Evolutionary conservation across 1,139 yeast species (phyloP), one percentile per base, ranked within the genome.

Genomic region (Geotrichum klebahnii): DNA sequence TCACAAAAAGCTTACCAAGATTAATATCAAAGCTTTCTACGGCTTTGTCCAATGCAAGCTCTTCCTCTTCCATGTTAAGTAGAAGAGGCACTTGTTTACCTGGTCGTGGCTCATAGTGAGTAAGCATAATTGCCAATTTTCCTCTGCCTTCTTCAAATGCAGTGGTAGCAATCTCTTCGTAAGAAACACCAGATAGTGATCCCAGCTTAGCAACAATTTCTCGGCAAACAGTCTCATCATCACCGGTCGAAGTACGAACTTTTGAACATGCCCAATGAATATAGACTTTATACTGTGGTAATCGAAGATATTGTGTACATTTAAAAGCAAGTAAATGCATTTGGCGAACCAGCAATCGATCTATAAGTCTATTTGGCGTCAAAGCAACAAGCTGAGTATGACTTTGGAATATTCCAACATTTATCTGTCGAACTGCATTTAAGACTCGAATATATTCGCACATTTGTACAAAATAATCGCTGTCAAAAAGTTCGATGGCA

Each of bases 141-240:
- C 76, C 66, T 32, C 97, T 73, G 1, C 98, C 98, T 65, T 92
- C 97, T 57, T 84, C 83, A 60, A 77, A 81, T 0, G 97, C 96
- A 23, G 79, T 74, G 16, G 75, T 73, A 0, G 94, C 81, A 33
- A 92, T 79, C 38, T 76, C 72, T 9, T 80, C 80, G 60, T 82
- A 81, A 0, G 94, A 76, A 0, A 84, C 69, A 0, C 73, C 73
- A 1, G 62, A 55, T 8, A 68, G 62, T 8, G 58, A 55, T 10
- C 55, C 55, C 16, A 85, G 67, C 54, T 78, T 79, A 10, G 70
- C 67, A 1, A 76, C 65, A 3, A 92, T 72, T 0, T 70, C 61
- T 28, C 72, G 65, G 50, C 80, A 78, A 9, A 90, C 67, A 34
- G 79, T 79, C 3, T 72, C 70, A 61, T 92, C 97, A 2, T 76